A percentile compares a stretch with the other conserved stretches of the same genome.
These are phyloP conservation scores for Stentor coeruleus DNA, from an alignment of 73 alveolate genomes.

Conservation along the genomic window DNA sequence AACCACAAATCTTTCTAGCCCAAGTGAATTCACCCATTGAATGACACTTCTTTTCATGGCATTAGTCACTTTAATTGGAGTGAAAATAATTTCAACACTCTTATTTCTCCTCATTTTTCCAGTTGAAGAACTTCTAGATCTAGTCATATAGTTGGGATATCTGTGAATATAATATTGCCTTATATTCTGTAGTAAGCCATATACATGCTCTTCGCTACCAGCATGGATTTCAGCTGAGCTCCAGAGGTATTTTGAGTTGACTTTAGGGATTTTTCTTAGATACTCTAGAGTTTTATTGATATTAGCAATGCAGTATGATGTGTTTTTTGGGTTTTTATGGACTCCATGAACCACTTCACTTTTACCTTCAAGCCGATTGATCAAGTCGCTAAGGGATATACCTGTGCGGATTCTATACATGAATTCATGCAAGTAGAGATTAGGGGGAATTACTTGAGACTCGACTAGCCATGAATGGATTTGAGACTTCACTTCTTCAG, in stretches of 20 bases:
- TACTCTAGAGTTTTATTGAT: conserved; percentile 56
- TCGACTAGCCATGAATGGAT: not conserved
- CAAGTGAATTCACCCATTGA: not conserved
- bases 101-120: not conserved
- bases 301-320: conserved; percentile 48
- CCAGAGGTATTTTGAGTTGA: not conserved
- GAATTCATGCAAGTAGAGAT: not conserved
- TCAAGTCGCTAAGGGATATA: conserved; percentile 52
- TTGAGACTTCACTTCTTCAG: not conserved
- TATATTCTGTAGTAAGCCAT: not conserved
- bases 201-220: conserved; percentile 8
- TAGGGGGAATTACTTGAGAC: not conserved
- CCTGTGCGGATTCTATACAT: conserved; percentile 35
- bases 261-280: conserved; percentile 47
- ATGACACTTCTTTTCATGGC: not conserved
- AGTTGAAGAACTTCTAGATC: not conserved
- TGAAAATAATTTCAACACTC: not conserved
- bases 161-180: not conserved
- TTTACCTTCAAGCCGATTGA: conserved; percentile 63
- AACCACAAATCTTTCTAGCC: not conserved
- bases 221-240: conserved; percentile 21
- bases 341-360: conserved; percentile 58
- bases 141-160: not conserved
- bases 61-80: not conserved
- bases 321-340: conserved; percentile 40